A percentile compares a stretch with the other conserved stretches of the same genome.
These are phyloP conservation scores for Trypanosoma scelopori DNA, from an alignment of 208 protist genomes.

Conservation along the genomic window DNA sequence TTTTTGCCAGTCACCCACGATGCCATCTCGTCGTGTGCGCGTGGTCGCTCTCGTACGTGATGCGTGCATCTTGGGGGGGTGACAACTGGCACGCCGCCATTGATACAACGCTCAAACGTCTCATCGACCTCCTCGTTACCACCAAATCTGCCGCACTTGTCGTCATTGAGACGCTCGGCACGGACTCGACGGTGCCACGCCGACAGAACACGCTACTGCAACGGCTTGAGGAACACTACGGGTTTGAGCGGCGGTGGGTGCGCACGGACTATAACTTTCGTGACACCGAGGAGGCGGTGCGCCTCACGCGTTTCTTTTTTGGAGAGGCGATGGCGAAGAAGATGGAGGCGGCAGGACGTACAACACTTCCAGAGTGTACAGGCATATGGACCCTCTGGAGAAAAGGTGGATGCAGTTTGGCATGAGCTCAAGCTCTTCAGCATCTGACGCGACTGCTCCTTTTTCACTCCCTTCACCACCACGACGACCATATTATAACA, in stretches of 20 bases:
- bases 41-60: conserved; percentile 86
- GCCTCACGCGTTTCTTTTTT: conserved; percentile 83
- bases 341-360: conserved; percentile 17
- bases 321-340: conserved; percentile 36
- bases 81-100: conserved; percentile 64
- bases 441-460: too few species aligned
- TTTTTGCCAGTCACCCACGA: conserved; percentile 38
- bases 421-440: too few species aligned
- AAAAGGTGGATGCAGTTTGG: background rate
- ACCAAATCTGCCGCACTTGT: conserved; percentile 47
- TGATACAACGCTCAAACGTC: conserved; percentile 40
- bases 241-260: conserved; percentile 66
- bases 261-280: conserved; percentile 83
- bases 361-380: conserved; percentile 71
- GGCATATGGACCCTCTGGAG: conserved; percentile 81
- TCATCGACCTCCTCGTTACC: conserved; percentile 26
- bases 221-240: conserved; percentile 54
- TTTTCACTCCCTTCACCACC: too few species aligned
- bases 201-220: conserved; percentile 65
- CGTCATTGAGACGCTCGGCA: conserved; percentile 81
- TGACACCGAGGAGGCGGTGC: conserved; percentile 42
- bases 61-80: conserved; percentile 72
- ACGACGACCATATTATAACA: too few species aligned
- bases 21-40: conserved; percentile 70
- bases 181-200: conserved; percentile 46